These are phyloP conservation scores for Davidsoniella eucalypti DNA, from an alignment of 2,329 filamentous ascomycete species.

Conservation along the genomic window DNA sequence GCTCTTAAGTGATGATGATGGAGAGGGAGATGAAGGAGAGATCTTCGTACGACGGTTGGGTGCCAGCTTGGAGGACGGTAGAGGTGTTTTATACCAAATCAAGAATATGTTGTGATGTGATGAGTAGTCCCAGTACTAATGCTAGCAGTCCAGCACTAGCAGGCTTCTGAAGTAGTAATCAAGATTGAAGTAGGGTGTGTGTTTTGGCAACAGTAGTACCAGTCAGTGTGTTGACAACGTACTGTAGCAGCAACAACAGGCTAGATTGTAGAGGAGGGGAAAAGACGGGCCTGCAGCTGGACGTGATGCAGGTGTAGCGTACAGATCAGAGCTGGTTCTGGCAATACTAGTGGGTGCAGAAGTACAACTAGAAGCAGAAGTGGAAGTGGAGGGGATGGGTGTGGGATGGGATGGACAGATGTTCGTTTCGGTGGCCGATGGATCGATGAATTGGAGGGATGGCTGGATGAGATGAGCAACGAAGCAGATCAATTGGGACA, in stretches of 20 bases:
- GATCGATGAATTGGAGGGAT: too few relatives aligned
- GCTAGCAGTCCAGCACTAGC: too few relatives aligned
- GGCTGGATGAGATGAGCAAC: background rate
- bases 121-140: too few relatives aligned
- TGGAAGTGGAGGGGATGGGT: too few relatives aligned
- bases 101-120: background rate
- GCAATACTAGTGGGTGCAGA: background rate
- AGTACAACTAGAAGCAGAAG: too few relatives aligned
- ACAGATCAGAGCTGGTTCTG: background rate
- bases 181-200: too few relatives aligned
- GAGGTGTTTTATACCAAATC: background rate
- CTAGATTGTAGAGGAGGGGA: too few relatives aligned
- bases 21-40: background rate
- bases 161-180: too few relatives aligned
- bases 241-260: too few relatives aligned
- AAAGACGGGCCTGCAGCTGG: background rate
- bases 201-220: too few relatives aligned
- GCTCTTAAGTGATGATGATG: slow-evolving; percentile 5
- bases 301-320: background rate
- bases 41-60: background rate
- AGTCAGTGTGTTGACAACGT: too few relatives aligned
- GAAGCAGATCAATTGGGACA: background rate
- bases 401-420: background rate
- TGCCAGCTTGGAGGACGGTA: slow-evolving; percentile 2
- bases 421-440: background rate